Base-by-base conservation (phyloP, 1,284 basidiomycete genomes). In the Spongispora temasekensis region DNA sequence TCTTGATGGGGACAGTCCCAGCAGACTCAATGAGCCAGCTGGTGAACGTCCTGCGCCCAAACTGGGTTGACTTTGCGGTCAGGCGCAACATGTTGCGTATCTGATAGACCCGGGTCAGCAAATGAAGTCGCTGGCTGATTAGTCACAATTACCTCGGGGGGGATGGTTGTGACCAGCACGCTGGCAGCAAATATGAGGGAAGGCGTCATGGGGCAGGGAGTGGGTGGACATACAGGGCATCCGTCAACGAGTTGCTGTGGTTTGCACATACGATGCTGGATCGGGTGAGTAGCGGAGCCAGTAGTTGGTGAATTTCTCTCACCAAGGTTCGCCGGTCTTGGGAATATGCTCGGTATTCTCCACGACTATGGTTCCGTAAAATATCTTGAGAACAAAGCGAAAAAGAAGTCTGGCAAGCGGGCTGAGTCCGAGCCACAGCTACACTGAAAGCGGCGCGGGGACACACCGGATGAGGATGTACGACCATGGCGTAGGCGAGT, bases 11-110 rank as follows among this genome's bases (percentile, higher is more conserved):
- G 1, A 95, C 82, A 2, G 93, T 93, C 17, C 93, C 93, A 3
- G 90, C 90, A 28, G 87, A 88, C 71, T 94, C 92, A 57, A 95
- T 93, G 21, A 95, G 81, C 93, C 93, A 94, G 64, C 89, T 92
- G 3, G 90, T 93, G 72, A 95, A 93, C 4, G 91, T 94, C 62
- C 73, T 81, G 56, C 81, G 87, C 6, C 92, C 90, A 67, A 95
- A 95, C 67, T 91, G 89, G 1, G 92, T 93, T 30, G 90, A 84
- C 71, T 95, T 95, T 13, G 93, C 93, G 0, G 93, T 95, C 55
- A 95, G 76, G 10, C 93, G 84, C 4, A 95, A 75, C 78, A 93
- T 86, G 64, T 88, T 87, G n/a, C 93, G 87, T 63, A 79, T 84
- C 75, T 73, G 55, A 42, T 42, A 52, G 5, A 52, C 19, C 23